Evolutionary conservation across 441 rosid genomes (phyloP).

Genomic region (Pelargonium citronellum): DNA sequence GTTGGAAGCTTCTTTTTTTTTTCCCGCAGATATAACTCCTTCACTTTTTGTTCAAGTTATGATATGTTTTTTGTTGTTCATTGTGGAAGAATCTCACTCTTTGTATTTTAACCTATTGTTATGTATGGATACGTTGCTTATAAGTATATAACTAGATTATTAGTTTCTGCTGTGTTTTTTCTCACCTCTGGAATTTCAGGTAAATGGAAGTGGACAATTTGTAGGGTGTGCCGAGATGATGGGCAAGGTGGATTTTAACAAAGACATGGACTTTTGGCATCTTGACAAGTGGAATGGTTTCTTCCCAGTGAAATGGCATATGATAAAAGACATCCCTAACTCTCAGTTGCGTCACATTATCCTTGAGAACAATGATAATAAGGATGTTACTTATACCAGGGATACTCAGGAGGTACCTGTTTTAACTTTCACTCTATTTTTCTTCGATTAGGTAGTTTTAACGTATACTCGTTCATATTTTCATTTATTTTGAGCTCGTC

Average conservation of each 20-base stretch:
- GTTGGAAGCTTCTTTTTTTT: slow-evolving; percentile 16
- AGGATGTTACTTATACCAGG: slow-evolving; percentile 51
- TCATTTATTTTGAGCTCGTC: too few relatives aligned
- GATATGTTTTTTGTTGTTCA: not conserved
- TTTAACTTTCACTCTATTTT: not conserved
- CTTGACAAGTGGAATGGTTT: slow-evolving; percentile 59
- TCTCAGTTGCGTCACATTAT: slow-evolving; percentile 39
- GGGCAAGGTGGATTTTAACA: slow-evolving; percentile 51
- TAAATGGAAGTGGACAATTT: slow-evolving; percentile 60
- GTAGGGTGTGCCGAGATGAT: slow-evolving; percentile 66
- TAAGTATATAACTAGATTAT: not conserved
- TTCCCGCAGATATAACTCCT: not conserved
- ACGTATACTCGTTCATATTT: too few relatives aligned
- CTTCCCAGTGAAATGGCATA: slow-evolving; percentile 55
- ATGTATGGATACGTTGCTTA: not conserved
- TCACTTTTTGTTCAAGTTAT: not conserved
- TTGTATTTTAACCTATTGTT: not conserved
- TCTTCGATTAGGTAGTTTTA: too few relatives aligned
- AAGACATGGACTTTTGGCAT: slow-evolving; percentile 58
- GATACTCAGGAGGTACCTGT: slow-evolving; percentile 53
- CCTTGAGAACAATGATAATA: slow-evolving; percentile 53
- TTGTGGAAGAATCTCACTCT: not conserved
- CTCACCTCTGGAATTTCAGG: slow-evolving; percentile 29
- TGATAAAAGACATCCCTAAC: slow-evolving; percentile 51
- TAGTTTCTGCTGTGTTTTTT: not conserved